Percentiles rank a stretch among this genome's conserved stretches.
These are phyloP conservation scores for Phytopythium vexans DNA, from an alignment of 352 stramenopile species.

Conservation along the genomic window DNA sequence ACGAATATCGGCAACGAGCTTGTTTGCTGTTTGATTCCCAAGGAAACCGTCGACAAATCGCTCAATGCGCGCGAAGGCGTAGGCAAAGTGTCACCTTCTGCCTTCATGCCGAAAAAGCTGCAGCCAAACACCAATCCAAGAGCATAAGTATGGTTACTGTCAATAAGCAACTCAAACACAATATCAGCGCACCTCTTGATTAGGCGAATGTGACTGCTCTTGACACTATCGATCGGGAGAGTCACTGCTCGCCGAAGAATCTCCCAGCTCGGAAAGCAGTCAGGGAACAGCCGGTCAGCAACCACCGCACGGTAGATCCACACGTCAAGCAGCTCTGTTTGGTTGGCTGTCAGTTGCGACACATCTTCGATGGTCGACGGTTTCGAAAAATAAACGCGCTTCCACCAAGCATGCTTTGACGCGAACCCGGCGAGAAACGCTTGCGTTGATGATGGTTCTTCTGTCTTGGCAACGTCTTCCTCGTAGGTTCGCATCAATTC, in stretches of 20 bases:
- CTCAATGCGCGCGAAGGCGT: too few relatives aligned
- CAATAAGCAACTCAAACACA: too few relatives aligned
- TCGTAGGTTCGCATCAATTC: conserved; percentile 18
- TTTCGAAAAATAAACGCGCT: conserved; percentile 49
- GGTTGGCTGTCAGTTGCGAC: conserved; percentile 14
- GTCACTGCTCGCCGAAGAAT: conserved; percentile 22
- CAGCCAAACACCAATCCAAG: background rate
- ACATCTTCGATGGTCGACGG: conserved; percentile 29
- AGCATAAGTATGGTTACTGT: background rate
- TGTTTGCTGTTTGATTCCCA: too few relatives aligned
- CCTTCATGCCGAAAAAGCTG: conserved; percentile 26
- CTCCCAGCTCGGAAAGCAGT: conserved; percentile 15
- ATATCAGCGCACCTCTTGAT: conserved; percentile 34
- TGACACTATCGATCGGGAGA: conserved; percentile 11
- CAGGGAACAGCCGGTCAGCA: conserved; percentile 35
- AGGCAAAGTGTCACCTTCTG: too few relatives aligned
- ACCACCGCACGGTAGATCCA: conserved; percentile 46
- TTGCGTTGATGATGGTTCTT: conserved; percentile 6
- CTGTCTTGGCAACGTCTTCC: background rate
- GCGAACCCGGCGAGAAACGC: conserved; percentile 29
- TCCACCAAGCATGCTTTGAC: conserved; percentile 48
- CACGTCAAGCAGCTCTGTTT: conserved; percentile 27
- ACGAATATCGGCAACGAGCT: too few relatives aligned
- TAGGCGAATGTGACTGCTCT: conserved; percentile 30
- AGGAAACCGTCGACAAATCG: too few relatives aligned